These are phyloP conservation scores for Mucor plumbeus DNA, from an alignment of 371 early-diverging fungal genomes.

Conservation along the genomic window DNA sequence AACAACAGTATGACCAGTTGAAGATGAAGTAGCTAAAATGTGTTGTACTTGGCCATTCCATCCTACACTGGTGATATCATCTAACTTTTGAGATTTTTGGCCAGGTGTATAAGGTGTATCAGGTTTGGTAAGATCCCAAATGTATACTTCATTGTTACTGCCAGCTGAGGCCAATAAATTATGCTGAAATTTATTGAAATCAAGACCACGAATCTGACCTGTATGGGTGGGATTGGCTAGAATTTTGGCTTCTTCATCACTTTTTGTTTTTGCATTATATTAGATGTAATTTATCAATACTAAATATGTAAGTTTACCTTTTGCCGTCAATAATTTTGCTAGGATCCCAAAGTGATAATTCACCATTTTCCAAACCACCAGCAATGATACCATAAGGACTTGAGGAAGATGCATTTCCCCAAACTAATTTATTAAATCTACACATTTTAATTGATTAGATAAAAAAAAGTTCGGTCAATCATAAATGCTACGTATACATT, in stretches of 20 bases:
- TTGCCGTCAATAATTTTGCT: conserved; percentile 68
- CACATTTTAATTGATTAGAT: background rate
- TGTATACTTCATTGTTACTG: conserved; percentile 85
- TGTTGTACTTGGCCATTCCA: conserved; percentile 96
- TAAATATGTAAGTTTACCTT: conserved; percentile 40
- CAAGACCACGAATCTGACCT: conserved; percentile 91
- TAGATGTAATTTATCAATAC: background rate
- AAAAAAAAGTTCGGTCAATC: background rate
- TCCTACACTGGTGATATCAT: conserved; percentile 84
- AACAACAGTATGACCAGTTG: conserved; percentile 92
- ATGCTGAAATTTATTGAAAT: conserved; percentile 86
- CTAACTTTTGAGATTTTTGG: conserved; percentile 78
- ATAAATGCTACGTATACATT: conserved; percentile 16
- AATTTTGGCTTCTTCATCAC: conserved; percentile 60
- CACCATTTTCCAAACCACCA: conserved; percentile 95
- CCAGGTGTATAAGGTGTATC: conserved; percentile 90
- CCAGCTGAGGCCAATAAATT: conserved; percentile 92
- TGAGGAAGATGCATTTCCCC: conserved; percentile 68
- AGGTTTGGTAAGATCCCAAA: conserved; percentile 93
- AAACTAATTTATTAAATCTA: conserved; percentile 84
- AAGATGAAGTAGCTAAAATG: conserved; percentile 91
- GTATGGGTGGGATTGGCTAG: conserved; percentile 77
- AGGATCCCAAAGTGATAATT: conserved; percentile 90
- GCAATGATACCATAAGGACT: conserved; percentile 85
- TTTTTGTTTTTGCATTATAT: background rate